A percentile compares a stretch with the other conserved stretches of the same genome.
Evolutionary conservation across 1,284 basidiomycete genomes (phyloP).

Genomic region (Microbotryum silenes-acaulis): DNA sequence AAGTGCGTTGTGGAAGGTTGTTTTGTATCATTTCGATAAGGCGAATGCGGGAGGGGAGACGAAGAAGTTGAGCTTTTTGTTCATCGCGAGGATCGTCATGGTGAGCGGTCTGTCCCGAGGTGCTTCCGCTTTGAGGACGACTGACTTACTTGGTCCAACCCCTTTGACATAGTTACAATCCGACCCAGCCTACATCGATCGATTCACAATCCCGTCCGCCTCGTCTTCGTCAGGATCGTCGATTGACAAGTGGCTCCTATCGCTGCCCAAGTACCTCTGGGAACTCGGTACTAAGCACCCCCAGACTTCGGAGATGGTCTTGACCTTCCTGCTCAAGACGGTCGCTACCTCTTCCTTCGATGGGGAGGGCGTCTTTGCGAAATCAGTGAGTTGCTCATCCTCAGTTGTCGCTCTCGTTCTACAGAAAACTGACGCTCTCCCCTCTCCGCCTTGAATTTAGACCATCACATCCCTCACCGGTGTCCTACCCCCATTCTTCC

Average conservation of each 20-base stretch:
- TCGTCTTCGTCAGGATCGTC: constrained; percentile 25
- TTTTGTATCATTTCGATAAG: constrained; percentile 13
- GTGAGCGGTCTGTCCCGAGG: constrained; percentile 45
- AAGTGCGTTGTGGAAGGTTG: constrained; percentile 5
- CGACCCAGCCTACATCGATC: constrained; percentile 51
- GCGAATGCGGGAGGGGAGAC: background rate
- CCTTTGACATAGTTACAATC: constrained; percentile 52
- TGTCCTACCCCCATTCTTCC: constrained; percentile 67
- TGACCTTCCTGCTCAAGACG: constrained; percentile 16
- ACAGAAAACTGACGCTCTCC: constrained; percentile 13
- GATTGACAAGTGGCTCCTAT: constrained; percentile 57
- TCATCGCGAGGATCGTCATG: constrained; percentile 46
- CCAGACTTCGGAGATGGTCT: constrained; percentile 46
- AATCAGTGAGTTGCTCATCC: background rate
- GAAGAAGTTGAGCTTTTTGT: constrained; percentile 20
- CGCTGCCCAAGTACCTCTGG: constrained; percentile 72
- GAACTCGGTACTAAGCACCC: constrained; percentile 60
- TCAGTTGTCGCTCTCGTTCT: no score
- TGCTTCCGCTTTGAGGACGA: background rate
- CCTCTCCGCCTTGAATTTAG: constrained; percentile 38
- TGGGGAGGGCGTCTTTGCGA: constrained; percentile 4
- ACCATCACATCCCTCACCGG: constrained; percentile 47
- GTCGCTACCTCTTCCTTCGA: background rate
- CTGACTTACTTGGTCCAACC: constrained; percentile 10
- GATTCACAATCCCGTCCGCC: constrained; percentile 44